Base-by-base conservation (phyloP, 139 green algal genomes). In the Picochlorum sp. region DNA sequence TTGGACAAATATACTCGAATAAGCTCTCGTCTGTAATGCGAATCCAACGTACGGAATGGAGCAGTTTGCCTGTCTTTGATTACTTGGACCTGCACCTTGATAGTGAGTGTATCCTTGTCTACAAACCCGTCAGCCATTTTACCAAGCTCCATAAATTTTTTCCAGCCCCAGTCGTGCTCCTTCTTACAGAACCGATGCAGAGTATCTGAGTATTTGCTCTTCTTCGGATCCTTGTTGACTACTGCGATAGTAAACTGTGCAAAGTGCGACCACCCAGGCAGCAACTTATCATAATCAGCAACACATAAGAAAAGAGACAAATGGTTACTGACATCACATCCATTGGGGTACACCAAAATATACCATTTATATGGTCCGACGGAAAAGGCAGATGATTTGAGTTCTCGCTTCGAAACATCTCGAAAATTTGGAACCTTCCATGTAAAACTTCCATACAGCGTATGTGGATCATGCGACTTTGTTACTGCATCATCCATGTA, bases 171-270 rank as follows among this genome's bases (percentile, higher is more conserved):
- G 71, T 98, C 91, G 67, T 98, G 91, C 80, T 98, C 91, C 78
- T 98, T 98, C 70, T 98, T 98, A 83, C 89, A 97, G 80, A 98
- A 98, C 20, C 91, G 82, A 75, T 98, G 91, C 70, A 98, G 75
- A 13, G 91, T 98, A 70, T 98, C 90, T 83, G 71, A 91, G 67
- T 97, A 98, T 65, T 98, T 98, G 29, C 74, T 89, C 72, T 95
- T 96, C 72, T 97, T 97, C 0, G 91, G 87, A 75, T 98, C 91
- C 59, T 90, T 91, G 78, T 98, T 97, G 10, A 97, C 89, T 16
- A 98, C 91, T 6, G 91, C 91, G 47, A 98, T 98, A 8, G 91
- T 98, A 74, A 98, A 98, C 74, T 98, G 91, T 4, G 91, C 91
- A 80, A 97, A 97, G 53, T 97, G 91, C 41, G 77, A 91, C 91